A percentile compares a stretch with the other conserved stretches of the same genome.
These are phyloP conservation scores for Quercus cerris DNA, from an alignment of 306 rosid genomes.

Conservation along the genomic window DNA sequence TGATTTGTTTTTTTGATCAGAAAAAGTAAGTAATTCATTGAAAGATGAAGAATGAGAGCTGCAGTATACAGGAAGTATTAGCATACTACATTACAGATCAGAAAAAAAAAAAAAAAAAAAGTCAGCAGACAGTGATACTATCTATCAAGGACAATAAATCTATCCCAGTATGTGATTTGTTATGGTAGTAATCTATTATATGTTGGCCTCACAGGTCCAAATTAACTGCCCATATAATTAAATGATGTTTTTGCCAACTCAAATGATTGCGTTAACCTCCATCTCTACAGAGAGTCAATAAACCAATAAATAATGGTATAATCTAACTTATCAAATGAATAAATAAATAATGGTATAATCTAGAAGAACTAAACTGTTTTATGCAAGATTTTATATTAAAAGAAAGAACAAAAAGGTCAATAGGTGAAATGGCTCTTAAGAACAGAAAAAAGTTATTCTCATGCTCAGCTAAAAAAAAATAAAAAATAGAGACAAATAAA, in stretches of 20 bases:
- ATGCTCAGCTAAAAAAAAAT: background rate
- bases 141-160: no score
- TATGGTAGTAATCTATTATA: background rate
- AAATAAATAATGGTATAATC: background rate
- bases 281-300: background rate
- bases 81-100: no score
- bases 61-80: no score
- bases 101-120: no score
- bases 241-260: conserved; percentile 17
- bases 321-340: no score
- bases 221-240: background rate
- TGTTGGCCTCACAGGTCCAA: background rate
- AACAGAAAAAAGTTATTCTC: conserved; percentile 1
- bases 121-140: no score
- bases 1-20: no score
- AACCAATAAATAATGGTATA: background rate
- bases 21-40: no score
- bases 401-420: background rate
- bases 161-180: background rate
- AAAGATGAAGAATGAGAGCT: no score
- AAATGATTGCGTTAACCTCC: conserved; percentile 18
- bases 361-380: background rate
- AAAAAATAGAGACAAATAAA: background rate
- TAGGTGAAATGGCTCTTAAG: background rate
- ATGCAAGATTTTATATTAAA: background rate